Percentiles rank a stretch among this genome's conserved stretches.
Conservation (phyloP, 2,329 filamentous ascomycete genomes). For the Alternaria triticina region DNA sequence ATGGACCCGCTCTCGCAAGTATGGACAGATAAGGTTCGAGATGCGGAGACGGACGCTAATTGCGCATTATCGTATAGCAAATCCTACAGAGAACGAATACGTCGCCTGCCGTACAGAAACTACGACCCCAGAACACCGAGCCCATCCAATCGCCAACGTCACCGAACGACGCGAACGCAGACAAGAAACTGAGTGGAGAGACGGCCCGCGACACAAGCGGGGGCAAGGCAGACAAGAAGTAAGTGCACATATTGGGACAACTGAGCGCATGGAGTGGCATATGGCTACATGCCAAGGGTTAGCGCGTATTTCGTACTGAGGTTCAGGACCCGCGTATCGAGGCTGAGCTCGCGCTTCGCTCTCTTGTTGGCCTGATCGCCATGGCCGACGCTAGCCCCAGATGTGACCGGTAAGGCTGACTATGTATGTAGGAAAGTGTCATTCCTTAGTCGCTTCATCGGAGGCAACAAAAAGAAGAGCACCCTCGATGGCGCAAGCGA, state of each 20-base stretch:
- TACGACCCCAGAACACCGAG: slow-evolving; percentile 57
- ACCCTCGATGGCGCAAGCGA: slow-evolving; percentile 58
- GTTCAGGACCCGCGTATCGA: slow-evolving; percentile 1
- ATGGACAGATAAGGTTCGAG: slow-evolving; percentile 39
- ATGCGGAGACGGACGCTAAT: slow-evolving; percentile 18
- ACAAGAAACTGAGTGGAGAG: slow-evolving; percentile 39
- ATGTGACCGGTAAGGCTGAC: slow-evolving; percentile 27
- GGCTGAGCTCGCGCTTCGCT: not conserved
- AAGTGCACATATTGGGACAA: slow-evolving; percentile 22
- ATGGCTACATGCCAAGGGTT: not conserved
- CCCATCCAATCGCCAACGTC: slow-evolving; percentile 35
- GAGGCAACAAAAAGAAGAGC: slow-evolving; percentile 74
- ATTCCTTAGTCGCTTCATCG: slow-evolving; percentile 87
- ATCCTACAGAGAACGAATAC: slow-evolving; percentile 71
- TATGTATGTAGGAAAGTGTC: slow-evolving; percentile 74
- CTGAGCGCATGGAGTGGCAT: not conserved
- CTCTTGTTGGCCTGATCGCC: slow-evolving; percentile 10
- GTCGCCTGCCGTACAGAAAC: slow-evolving; percentile 62
- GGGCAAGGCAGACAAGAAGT: slow-evolving; percentile 47
- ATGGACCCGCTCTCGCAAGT: slow-evolving; percentile 75
- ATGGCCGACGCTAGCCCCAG: slow-evolving; percentile 42
- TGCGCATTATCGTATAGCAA: slow-evolving; percentile 49
- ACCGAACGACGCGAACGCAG: slow-evolving; percentile 60
- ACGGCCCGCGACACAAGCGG: slow-evolving; percentile 28
- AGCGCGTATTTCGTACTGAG: not conserved